phyloP scores from a whole-genome alignment of 176 grass and related monocot species.

The Rhynchospora breviuscula region DNA sequence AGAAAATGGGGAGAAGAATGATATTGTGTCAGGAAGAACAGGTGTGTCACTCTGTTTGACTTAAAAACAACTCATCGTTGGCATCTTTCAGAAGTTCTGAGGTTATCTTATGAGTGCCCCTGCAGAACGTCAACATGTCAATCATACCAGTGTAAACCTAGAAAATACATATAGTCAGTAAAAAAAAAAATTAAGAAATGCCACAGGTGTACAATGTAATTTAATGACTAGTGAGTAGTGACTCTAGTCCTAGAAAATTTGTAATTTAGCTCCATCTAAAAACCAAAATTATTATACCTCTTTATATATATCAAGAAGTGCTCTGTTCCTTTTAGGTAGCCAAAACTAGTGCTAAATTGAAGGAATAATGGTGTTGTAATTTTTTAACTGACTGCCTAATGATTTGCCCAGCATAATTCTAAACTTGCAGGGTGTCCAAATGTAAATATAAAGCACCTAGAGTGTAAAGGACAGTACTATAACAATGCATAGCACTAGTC shows the following conservation, averaged over 20 bases:
- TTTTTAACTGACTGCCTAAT: not conserved
- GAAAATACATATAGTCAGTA: not conserved
- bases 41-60: constrained; percentile 29
- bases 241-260: not conserved
- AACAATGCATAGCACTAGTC: not conserved
- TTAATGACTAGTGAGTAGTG: not conserved
- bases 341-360: not conserved
- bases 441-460: not conserved
- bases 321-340: not conserved
- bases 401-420: not conserved
- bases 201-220: not conserved
- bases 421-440: not conserved
- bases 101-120: not conserved
- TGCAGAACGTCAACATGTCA: not conserved
- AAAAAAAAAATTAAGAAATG: not conserved
- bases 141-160: not conserved
- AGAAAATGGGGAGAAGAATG: constrained; percentile 61
- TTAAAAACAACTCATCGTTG: not conserved
- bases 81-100: not conserved
- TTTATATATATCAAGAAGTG: not conserved
- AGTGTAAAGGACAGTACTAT: not conserved
- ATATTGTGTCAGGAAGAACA: constrained; percentile 81
- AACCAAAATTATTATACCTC: not conserved
- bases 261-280: not conserved
- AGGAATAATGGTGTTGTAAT: not conserved